Evolutionary conservation across 1,284 basidiomycete species (phyloP), one percentile per base, ranked within the genome.

Genomic region (Coriolopsis trogii): DNA sequence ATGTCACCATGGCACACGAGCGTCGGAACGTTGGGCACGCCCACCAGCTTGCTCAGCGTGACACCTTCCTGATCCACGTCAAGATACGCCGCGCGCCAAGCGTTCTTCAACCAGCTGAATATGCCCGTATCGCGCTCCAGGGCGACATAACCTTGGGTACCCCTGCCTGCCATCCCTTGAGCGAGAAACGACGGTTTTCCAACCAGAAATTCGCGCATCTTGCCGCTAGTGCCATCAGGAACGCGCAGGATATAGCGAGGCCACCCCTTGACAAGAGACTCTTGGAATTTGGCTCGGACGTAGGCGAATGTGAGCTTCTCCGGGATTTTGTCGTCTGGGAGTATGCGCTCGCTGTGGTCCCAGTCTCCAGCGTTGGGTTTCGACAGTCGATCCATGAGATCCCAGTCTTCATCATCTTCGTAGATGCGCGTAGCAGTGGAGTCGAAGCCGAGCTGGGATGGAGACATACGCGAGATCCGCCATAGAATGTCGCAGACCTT

Each of bases 391-490:
- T 20, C n/a, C 37, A 48, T 41, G 15, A n/a, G n/a, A 4, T 24
- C 6, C 41, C 40, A 48, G 13, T 48, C 36, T 0, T 40, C 2
- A 9, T 28, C 28, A 6, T n/a, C 28, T 6, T 34, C 28, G 26
- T 16, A 31, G 18, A 53, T 7, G 20, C 24, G 46, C n/a, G 34
- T 31, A 5, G 50, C 52, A 5, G 42, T 51, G 7, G 33, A 25
- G 23, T 59, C 57, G 25, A 43, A 34, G 3, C 56, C 56, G 3
- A 51, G 52, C 1, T 12, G n/a, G 2, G 25, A 29, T 13, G 24
- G 10, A 3, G 41, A 30, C 15, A 31, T 20, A 3, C 10, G 41
- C 0, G 50, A 37, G 33, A 48, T 28, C 6, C 41, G 40, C 26
- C 41, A 34, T 20, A 59, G 24, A 21, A 51, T n/a, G 6, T 46